Conservation (phyloP, 495 filamentous ascomycete genomes). For the Chaetomium cochliodes region DNA sequence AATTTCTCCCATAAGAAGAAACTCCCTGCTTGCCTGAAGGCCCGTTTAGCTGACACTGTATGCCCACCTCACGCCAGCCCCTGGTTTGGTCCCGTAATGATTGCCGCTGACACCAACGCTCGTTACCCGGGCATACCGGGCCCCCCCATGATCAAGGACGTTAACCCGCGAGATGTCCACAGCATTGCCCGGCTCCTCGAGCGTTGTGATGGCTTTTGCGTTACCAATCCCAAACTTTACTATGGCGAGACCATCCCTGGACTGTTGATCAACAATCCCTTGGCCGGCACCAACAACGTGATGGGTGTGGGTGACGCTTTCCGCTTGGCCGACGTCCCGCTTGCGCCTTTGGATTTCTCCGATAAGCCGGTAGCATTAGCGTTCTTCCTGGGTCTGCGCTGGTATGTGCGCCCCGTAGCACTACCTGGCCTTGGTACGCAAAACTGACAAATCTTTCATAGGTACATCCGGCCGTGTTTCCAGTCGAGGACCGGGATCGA, state of each 20-base stretch:
- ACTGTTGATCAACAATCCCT: conserved; percentile 14
- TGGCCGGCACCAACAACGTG: not conserved
- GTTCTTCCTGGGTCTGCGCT: conserved; percentile 14
- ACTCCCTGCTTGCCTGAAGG: not conserved
- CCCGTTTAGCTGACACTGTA: not conserved
- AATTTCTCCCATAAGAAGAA: not conserved
- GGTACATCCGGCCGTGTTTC: conserved; percentile 7
- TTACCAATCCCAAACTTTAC: not conserved
- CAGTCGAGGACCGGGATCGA: not conserved
- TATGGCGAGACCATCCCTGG: not conserved
- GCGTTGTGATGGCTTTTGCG: not conserved
- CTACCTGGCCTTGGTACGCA: not conserved
- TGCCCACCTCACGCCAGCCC: not conserved
- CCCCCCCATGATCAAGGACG: not conserved
- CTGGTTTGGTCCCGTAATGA: not conserved
- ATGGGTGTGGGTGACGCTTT: conserved; percentile 1
- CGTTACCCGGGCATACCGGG: not conserved
- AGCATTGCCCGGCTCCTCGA: conserved; percentile 3
- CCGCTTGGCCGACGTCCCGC: not conserved
- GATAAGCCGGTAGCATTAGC: conserved; percentile 1
- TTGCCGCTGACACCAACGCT: conserved; percentile 13
- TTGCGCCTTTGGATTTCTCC: not conserved
- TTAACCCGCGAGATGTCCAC: conserved; percentile 18
- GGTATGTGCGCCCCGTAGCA: not conserved
- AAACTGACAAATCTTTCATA: not conserved